Conservation (phyloP, 352 stramenopile species). For the Saprolegnia diclina region DNA sequence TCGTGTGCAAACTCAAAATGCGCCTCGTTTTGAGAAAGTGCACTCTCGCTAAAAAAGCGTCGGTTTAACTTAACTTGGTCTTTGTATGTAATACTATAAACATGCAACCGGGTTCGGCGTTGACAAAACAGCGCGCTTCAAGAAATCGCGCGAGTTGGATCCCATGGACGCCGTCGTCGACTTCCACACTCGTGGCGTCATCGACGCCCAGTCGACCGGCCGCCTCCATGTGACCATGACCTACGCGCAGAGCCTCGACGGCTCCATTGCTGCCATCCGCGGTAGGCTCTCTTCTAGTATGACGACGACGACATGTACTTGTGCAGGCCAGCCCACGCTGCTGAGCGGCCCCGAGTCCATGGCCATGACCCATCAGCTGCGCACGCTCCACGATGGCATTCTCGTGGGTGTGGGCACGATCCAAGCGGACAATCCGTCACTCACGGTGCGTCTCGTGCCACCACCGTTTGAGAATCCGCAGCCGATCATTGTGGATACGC, state of each 20-base stretch:
- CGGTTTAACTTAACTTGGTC: too few relatives aligned
- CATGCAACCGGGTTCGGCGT: background rate
- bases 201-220: background rate
- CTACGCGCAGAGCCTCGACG: constrained; percentile 88
- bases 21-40: too few relatives aligned
- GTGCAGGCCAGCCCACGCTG: constrained; percentile 51
- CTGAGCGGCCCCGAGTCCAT: constrained; percentile 64
- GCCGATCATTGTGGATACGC: constrained; percentile 71
- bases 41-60: too few relatives aligned
- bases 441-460: constrained; percentile 64
- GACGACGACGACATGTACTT: background rate
- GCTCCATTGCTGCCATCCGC: constrained; percentile 60
- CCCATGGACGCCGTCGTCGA: background rate
- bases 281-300: constrained; percentile 30
- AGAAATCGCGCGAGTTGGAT: background rate
- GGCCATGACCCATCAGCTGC: constrained; percentile 84
- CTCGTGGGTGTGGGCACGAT: constrained; percentile 83
- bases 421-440: constrained; percentile 79
- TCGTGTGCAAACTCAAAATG: too few relatives aligned
- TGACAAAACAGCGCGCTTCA: background rate
- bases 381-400: constrained; percentile 82
- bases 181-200: background rate
- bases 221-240: constrained; percentile 63
- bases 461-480: constrained; percentile 59
- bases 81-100: background rate